Evolutionary conservation across 306 rosid genomes (phyloP).

Genomic region (Cicer judaicum): DNA sequence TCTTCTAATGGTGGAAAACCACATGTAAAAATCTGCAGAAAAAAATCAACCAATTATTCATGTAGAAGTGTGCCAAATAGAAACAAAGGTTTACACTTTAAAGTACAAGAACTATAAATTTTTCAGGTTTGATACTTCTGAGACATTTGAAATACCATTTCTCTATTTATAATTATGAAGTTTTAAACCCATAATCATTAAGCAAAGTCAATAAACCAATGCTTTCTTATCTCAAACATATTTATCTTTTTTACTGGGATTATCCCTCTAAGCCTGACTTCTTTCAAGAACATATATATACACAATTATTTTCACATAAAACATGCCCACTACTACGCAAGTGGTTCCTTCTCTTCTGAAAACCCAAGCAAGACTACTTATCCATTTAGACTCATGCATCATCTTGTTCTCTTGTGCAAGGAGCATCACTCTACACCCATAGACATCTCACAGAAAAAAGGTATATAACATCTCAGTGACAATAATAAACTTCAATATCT

Average conservation of each 20-base stretch:
- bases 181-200: neutral
- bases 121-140: neutral
- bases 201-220: neutral
- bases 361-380: neutral
- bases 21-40: constrained; percentile 77
- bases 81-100: neutral
- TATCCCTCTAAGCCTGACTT: neutral
- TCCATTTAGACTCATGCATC: neutral
- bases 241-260: neutral
- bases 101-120: neutral
- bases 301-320: neutral
- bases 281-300: neutral
- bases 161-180: neutral
- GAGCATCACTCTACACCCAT: constrained; percentile 20
- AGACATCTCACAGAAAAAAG: neutral
- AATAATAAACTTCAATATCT: constrained; percentile 17
- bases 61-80: neutral
- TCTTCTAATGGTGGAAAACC: constrained; percentile 95
- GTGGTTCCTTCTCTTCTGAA: neutral
- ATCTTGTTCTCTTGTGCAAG: neutral
- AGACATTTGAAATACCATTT: neutral
- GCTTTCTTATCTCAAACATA: neutral
- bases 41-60: constrained; percentile 32
- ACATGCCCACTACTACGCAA: neutral
- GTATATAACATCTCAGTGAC: constrained; percentile 6